phyloP scores from a whole-genome alignment of 805 yeast genomes.

The Huiozyma naganishii region DNA sequence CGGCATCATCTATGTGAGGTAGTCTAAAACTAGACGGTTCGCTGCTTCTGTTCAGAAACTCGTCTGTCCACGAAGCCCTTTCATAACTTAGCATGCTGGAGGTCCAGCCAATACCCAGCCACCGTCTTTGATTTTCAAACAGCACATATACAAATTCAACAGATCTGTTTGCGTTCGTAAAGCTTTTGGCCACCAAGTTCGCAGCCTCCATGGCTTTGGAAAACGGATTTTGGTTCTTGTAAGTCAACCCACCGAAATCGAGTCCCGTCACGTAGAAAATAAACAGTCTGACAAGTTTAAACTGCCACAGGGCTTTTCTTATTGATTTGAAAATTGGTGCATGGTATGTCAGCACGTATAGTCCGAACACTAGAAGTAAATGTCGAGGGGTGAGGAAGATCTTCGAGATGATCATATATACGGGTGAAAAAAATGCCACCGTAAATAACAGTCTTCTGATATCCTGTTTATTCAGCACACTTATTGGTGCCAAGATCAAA shows the following conservation, averaged over 20 bases:
- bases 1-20: constrained; percentile 59
- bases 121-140: constrained; percentile 89
- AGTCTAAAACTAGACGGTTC: constrained; percentile 68
- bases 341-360: constrained; percentile 64
- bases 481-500: constrained; percentile 63
- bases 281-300: constrained; percentile 51
- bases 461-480: constrained; percentile 66
- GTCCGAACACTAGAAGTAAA: constrained; percentile 46
- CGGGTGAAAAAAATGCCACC: constrained; percentile 74
- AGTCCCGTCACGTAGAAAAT: constrained; percentile 80
- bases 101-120: constrained; percentile 99
- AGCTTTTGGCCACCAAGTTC: not conserved
- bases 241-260: constrained; percentile 37
- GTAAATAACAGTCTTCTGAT: constrained; percentile 73
- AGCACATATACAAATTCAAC: constrained; percentile 84
- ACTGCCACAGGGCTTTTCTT: constrained; percentile 73
- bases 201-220: constrained; percentile 3
- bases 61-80: constrained; percentile 96
- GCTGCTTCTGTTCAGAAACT: constrained; percentile 76
- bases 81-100: constrained; percentile 83
- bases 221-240: constrained; percentile 1
- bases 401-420: constrained; percentile 59
- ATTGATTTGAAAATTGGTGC: constrained; percentile 72
- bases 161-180: constrained; percentile 16
- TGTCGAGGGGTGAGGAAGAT: constrained; percentile 61